Percentiles rank a stretch among this genome's conserved stretches.
These are phyloP conservation scores for Pecoramyces ruminantium DNA, from an alignment of 192 early-diverging fungal species.

Conservation along the genomic window DNA sequence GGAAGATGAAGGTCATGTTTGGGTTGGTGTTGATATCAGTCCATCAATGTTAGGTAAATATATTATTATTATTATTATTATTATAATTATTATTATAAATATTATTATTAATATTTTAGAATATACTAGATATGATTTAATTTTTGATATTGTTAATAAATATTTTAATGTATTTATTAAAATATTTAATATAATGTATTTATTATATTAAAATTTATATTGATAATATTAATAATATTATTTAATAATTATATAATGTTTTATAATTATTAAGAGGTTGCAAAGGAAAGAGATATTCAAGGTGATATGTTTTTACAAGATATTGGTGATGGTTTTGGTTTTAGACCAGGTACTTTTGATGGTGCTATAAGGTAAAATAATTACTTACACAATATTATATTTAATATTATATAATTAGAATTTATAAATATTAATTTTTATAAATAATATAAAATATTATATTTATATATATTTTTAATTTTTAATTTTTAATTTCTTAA, in stretches of 20 bases:
- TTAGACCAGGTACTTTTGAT: slow-evolving; percentile 91
- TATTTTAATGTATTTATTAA: not conserved
- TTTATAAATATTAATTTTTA: too few relatives aligned
- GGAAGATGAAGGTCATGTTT: slow-evolving; percentile 86
- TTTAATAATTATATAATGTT: not conserved
- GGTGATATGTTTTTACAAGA: slow-evolving; percentile 93
- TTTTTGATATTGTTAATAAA: too few relatives aligned
- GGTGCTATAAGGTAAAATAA: slow-evolving; percentile 59
- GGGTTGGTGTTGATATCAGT: slow-evolving; percentile 94
- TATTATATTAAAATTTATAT: too few relatives aligned
- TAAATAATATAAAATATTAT: too few relatives aligned
- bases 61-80: slow-evolving; percentile 5
- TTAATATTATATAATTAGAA: too few relatives aligned
- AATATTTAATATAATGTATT: not conserved
- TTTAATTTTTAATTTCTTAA: too few relatives aligned
- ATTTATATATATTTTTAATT: too few relatives aligned
- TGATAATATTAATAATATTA: too few relatives aligned
- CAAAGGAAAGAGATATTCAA: slow-evolving; percentile 75
- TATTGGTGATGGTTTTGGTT: slow-evolving; percentile 85
- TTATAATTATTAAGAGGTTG: slow-evolving; percentile 43
- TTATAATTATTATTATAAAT: too few relatives aligned
- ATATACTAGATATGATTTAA: too few relatives aligned
- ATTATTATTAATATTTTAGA: too few relatives aligned
- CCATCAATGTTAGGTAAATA: slow-evolving; percentile 63
- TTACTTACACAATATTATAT: too few relatives aligned